Evolutionary conservation across 306 rosid genomes (phyloP).

Genomic region (Acacia melanoxylon): DNA sequence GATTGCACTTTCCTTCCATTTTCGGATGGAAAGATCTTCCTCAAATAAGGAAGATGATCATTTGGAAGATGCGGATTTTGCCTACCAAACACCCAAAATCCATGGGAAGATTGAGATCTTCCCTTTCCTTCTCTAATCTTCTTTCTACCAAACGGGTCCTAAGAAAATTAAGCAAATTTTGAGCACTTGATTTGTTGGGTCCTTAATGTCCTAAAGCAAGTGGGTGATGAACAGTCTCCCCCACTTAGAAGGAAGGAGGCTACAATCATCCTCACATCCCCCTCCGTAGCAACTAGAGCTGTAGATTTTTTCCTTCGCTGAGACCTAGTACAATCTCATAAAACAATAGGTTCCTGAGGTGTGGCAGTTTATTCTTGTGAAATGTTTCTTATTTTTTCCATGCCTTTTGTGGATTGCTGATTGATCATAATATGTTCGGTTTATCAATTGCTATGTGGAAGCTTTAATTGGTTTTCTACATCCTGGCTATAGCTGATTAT

Average conservation of each 20-base stretch:
- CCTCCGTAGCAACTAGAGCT: not conserved
- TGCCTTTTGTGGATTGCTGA: not conserved
- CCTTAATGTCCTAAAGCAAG: constrained; percentile 68
- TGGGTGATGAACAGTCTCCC: constrained; percentile 89
- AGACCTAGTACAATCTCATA: not conserved
- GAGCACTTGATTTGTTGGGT: constrained; percentile 60
- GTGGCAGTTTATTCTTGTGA: not conserved
- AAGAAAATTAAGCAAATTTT: constrained; percentile 46
- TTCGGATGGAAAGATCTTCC: too few species aligned
- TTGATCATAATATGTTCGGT: not conserved
- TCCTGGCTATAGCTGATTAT: constrained; percentile 8
- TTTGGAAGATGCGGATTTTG: too few species aligned
- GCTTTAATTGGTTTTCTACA: not conserved
- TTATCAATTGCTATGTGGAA: not conserved
- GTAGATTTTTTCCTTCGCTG: not conserved
- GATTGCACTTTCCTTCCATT: too few species aligned
- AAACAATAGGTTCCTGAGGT: not conserved
- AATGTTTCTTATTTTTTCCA: not conserved
- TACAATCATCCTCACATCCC: constrained; percentile 43
- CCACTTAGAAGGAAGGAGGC: constrained; percentile 66
- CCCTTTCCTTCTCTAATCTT: too few species aligned
- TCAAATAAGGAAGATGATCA: too few species aligned
- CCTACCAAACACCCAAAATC: too few species aligned
- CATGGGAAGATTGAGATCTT: too few species aligned
- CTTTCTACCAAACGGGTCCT: too few species aligned